Base-by-base conservation (phyloP, 139 green algal genomes). In the Chlamydomonas schloesseri region DNA sequence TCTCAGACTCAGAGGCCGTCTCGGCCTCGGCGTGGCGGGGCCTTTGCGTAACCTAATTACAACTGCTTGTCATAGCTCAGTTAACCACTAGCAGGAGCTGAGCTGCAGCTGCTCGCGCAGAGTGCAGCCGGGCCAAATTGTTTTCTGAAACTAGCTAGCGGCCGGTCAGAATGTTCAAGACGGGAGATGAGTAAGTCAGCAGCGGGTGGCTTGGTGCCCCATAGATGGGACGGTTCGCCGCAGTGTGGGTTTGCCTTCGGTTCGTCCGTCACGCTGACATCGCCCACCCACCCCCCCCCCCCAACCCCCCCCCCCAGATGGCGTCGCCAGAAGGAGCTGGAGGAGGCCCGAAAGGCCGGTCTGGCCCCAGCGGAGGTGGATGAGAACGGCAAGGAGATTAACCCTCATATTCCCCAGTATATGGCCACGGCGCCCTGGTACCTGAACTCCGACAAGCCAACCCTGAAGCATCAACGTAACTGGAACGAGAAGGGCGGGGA, bases 341-440 rank as follows among this genome's bases (percentile, higher is more conserved):
- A 99, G 86, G 98, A 99, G 89, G 97, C 97, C 0, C 95, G 97
- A 70, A 99, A 99, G 86, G 97, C 97, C 14, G 97, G 97, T 88
- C 91, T 99, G 23, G 96, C 96, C 0, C 96, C 96, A 24, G 95
- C 97, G 53, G 97, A 97, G 87, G 79, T 99, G 0, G 98, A 99
- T 90, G 98, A 99, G 89, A 97, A 99, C 84, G 98, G 98, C 68
- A 98, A 98, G 73, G 97, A 98, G 72, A 99, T 99, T 88, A 99
- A 99, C 92, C 98, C 98, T 0, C 98, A 99, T 83, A 99, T 99
- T 76, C 98, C 98, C 9, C 93, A 99, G 92, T 99, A 99, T 87
- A 99, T 99, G 98, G 94, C 94, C 64, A 95, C 84, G 69, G 98
- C 97, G 57, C 98, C 98, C 20, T 99, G 98, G 98, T 99, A 99